Percentiles rank a stretch among this genome's conserved stretches.
Conservation (phyloP, 2,329 filamentous ascomycete species). For the Sarocladium brachiariae region DNA sequence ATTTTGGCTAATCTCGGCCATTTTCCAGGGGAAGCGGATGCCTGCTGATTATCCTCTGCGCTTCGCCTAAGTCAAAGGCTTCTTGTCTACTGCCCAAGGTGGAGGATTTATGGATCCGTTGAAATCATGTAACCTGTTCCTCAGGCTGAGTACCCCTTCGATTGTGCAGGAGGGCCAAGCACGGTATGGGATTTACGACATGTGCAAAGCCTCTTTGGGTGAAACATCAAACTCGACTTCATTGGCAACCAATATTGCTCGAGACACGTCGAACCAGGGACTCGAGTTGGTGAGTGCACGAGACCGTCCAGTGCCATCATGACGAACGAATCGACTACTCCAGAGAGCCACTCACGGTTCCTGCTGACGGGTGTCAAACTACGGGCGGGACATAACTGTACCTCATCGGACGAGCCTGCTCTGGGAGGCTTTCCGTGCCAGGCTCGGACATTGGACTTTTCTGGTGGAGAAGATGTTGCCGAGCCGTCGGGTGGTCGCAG, state of each 20-base stretch:
- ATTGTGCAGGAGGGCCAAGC: neutral
- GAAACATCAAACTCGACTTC: neutral
- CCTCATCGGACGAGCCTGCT: conserved; percentile 4
- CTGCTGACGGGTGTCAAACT: neutral
- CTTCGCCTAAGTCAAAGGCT: neutral
- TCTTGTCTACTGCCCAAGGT: too few species aligned
- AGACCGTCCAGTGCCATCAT: neutral
- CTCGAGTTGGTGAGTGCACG: neutral
- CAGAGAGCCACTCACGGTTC: too few species aligned
- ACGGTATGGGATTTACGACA: neutral
- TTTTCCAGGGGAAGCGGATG: neutral
- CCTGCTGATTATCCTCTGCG: neutral
- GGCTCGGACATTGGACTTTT: neutral
- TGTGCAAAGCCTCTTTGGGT: neutral
- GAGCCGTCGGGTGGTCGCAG: conserved; percentile 11
- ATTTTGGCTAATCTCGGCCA: too few species aligned
- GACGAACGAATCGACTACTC: neutral
- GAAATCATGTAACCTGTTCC: too few species aligned
- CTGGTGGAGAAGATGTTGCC: conserved; percentile 8
- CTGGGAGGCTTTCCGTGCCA: neutral
- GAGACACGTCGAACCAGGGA: neutral
- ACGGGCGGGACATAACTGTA: neutral
- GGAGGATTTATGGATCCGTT: too few species aligned
- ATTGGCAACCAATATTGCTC: neutral
- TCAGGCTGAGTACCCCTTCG: neutral